Percentiles rank a stretch among this genome's conserved stretches.
These are phyloP conservation scores for Pythium brassicae DNA, from an alignment of 352 stramenopile genomes.

Conservation along the genomic window DNA sequence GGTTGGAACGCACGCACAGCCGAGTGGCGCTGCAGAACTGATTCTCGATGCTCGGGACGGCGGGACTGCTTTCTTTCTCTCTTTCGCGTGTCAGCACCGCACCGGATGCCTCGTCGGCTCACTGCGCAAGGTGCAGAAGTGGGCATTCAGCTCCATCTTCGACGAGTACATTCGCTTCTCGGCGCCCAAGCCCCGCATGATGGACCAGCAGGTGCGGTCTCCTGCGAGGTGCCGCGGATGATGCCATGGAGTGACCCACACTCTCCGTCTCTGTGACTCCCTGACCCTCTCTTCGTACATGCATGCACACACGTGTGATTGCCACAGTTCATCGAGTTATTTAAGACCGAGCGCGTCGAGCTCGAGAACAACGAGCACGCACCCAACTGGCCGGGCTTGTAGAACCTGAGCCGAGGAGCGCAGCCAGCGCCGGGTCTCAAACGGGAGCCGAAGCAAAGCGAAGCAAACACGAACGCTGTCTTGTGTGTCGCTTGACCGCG, in stretches of 20 bases:
- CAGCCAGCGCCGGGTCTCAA: background rate
- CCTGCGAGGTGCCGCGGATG: background rate
- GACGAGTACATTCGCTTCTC: conserved; percentile 87
- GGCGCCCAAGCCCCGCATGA: conserved; percentile 79
- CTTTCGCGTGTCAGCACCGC: conserved; percentile 41
- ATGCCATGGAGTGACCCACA: background rate
- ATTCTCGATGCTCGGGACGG: too few relatives aligned
- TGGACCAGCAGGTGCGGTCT: conserved; percentile 72
- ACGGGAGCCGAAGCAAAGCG: background rate
- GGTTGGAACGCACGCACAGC: too few relatives aligned
- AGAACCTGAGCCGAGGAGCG: background rate
- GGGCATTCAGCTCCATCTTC: conserved; percentile 80
- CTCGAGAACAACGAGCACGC: conserved; percentile 49
- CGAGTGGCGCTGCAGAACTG: too few relatives aligned
- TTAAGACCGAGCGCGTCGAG: conserved; percentile 74
- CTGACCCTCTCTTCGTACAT: background rate
- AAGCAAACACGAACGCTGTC: too few relatives aligned
- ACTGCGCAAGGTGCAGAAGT: conserved; percentile 77
- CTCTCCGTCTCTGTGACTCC: too few relatives aligned
- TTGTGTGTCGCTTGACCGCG: too few relatives aligned
- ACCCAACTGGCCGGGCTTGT: conserved; percentile 54
- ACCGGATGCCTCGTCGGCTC: conserved; percentile 77
- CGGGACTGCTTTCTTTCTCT: too few relatives aligned
- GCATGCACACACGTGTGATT: background rate
- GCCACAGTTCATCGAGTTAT: conserved; percentile 76